Conservation (phyloP, 345 rosid genomes). For the Brassica juncea region DNA sequence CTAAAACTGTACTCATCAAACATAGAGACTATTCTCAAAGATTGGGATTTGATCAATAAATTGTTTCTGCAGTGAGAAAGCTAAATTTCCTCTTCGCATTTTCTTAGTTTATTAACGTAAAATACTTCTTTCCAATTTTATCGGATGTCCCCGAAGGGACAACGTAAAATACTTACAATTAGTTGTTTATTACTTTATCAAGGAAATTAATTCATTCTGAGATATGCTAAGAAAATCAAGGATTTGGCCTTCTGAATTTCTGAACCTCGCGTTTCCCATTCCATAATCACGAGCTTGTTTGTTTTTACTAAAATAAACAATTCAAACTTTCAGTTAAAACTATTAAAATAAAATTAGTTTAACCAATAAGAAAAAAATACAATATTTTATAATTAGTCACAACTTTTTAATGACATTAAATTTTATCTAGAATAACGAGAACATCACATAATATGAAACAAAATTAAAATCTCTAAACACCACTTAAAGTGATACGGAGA, state of each 20-base stretch:
- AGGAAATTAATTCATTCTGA: background rate
- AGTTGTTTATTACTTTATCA: background rate
- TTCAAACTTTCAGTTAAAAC: background rate
- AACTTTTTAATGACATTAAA: too few relatives aligned
- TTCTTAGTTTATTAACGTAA: background rate
- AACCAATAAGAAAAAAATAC: too few relatives aligned
- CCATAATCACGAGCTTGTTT: conserved; percentile 32
- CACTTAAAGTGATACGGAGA: too few relatives aligned
- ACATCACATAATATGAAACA: too few relatives aligned
- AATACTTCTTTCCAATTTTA: too few relatives aligned
- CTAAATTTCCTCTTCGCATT: background rate
- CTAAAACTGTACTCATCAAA: background rate
- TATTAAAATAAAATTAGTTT: background rate
- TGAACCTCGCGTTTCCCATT: conserved; percentile 26
- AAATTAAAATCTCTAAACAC: too few relatives aligned
- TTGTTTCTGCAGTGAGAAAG: background rate
- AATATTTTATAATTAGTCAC: too few relatives aligned
- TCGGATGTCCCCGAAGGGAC: too few relatives aligned
- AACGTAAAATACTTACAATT: background rate
- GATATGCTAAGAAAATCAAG: conserved; percentile 36
- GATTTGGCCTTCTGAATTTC: conserved; percentile 37
- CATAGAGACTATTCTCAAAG: background rate
- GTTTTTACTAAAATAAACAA: background rate
- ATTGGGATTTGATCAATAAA: background rate
- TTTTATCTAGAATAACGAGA: too few relatives aligned